Evolutionary conservation across 768 basidiomycete species (phyloP).

Genomic region (Russula ochroleuca): DNA sequence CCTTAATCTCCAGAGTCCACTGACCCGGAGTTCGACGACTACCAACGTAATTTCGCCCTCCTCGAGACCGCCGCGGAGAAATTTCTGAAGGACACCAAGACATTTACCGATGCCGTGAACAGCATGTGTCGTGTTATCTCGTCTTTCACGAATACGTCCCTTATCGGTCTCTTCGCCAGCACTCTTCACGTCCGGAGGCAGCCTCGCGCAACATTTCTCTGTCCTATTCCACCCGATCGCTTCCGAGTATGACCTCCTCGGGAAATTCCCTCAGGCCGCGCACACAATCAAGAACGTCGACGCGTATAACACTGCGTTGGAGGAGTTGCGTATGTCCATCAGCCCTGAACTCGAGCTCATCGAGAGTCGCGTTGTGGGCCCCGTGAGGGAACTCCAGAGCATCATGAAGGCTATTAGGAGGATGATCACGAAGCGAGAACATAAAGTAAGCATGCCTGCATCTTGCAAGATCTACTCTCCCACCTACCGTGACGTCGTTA

Average conservation of each 20-base stretch:
- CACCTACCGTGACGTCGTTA: neutral
- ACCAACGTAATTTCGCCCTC: constrained; percentile 65
- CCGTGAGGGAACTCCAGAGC: constrained; percentile 83
- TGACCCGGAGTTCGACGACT: constrained; percentile 90
- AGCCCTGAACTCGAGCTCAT: constrained; percentile 93
- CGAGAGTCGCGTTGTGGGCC: constrained; percentile 76
- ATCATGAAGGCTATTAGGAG: constrained; percentile 89
- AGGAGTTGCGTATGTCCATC: constrained; percentile 74
- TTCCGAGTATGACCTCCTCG: constrained; percentile 74
- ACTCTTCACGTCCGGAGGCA: constrained; percentile 61
- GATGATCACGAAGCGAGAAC: constrained; percentile 92
- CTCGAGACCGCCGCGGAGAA: constrained; percentile 84
- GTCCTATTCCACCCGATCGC: constrained; percentile 60
- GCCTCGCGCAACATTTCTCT: constrained; percentile 60
- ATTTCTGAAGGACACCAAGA: constrained; percentile 85
- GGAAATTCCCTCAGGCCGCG: constrained; percentile 71
- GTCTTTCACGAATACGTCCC: neutral
- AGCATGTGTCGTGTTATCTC: constrained; percentile 41
- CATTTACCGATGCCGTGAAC: constrained; percentile 79
- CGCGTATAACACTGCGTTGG: constrained; percentile 66
- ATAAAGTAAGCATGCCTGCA: constrained; percentile 58
- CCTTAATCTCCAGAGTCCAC: constrained; percentile 50
- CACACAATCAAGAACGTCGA: constrained; percentile 77
- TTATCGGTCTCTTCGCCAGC: constrained; percentile 37
- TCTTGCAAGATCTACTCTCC: neutral